Base-by-base conservation (phyloP, 1,284 basidiomycete genomes). In the Ustilago loliicola region DNA sequence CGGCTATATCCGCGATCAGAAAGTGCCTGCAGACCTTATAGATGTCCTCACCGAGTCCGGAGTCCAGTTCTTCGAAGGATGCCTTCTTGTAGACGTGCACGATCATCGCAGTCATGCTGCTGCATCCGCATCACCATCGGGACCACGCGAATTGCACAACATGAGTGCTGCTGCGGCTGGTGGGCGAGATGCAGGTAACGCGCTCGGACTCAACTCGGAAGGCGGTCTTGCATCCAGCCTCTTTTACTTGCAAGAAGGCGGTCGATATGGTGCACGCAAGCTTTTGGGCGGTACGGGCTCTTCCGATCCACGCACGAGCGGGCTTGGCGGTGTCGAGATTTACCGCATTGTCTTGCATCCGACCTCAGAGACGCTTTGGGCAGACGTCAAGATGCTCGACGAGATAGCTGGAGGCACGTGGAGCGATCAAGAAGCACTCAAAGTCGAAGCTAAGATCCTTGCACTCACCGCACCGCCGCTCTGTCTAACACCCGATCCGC, bases 11-110 rank as follows among this genome's bases (percentile, higher is more conserved):
- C 65, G 81, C 27, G 82, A 84, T 61, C 83, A 84, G 42, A 72
- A 72, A 47, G 70, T 86, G 4, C 84, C 84, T 0, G 75, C 79
- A 9, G 84, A 84, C 34, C 54, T 85, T 11, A 61, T 85, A 34
- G 84, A 86, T 25, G 76, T 86, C 15, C 66, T 86, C 29, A 75
- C 80, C 38, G 73, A 81, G 32, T 71, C 76, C 0, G 75, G 80
- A 3, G 74, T 86, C 0, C 76, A 75, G 25, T 86, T 86, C 70
- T 85, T 81, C 27, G 84, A 86, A 50, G 82, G 83, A 8, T 84
- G 82, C 40, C 32, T 86, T 11, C 69, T 86, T 13, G 79, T 85
- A 13, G 84, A 86, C 51, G 76, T 86, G 1, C 84, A 85, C 51
- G 84, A 86, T 45, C 84, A 86, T 57, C 71, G 84, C 7, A 60